Base-by-base conservation (phyloP, 1,284 basidiomycete genomes). In the Ceratobasidium sp. region DNA sequence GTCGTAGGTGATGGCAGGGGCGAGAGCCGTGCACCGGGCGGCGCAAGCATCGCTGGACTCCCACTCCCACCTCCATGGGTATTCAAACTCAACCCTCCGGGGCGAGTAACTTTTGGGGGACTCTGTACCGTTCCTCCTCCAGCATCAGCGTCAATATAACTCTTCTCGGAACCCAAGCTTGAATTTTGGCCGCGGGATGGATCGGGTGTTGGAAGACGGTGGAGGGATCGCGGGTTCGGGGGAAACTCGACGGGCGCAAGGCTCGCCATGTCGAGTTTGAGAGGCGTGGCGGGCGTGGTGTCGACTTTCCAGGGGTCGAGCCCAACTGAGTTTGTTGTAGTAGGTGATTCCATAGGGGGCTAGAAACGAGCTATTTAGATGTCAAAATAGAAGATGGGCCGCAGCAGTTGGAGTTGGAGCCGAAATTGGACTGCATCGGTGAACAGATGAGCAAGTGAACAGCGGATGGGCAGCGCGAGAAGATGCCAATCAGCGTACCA, bases 241-340 rank as follows among this genome's bases (percentile, higher is more conserved):
- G 35, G 43, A 49, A 66, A 41, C 23, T 66, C 32, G 32, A 66
- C 49, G 26, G 63, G 63, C 28, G 63, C 35, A 7, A 66, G 49
- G 63, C 32, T 66, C 26, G 63, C 47, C 16, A 66, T 66, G 13
- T 66, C 63, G 30, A 66, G 63, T 46, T 66, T 66, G 49, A 66
- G 63, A 18, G 46, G 49, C 11, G 63, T 54, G 28, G 63, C 46
- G 28, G 41, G 30, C 26, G 18, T 49, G 44, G 43, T 63, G 46
- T 16, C 26, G 44, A 35, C 13, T 57, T 35, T 6, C 43, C 8
- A 44, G 43, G 18, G 18, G 38, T 63, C 26, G 44, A n/a, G 61
- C 43, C 61, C 43, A 63, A 41, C 41, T 61, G 30, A 23, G 58
- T 32, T 9, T 26, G 38, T 57, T 6, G 28, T 16, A 54, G 6